Base-by-base conservation (phyloP, 805 yeast species). In the Zygosaccharomyces siamensis region DNA sequence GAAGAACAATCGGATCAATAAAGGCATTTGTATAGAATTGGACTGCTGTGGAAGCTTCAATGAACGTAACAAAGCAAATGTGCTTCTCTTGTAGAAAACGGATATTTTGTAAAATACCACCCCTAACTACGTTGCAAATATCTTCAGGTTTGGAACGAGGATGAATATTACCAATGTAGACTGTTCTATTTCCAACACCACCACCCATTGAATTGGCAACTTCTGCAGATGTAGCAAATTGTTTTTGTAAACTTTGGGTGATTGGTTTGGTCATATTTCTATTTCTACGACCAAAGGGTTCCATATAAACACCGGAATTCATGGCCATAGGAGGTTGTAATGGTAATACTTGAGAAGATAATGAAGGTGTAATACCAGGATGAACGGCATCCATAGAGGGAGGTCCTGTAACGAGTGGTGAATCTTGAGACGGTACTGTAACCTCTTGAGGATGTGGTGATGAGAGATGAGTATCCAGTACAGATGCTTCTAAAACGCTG, bases 91-190 rank as follows among this genome's bases (percentile, higher is more conserved):
- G 75, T 46, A 78, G 68, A 47, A 69, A 67, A 50, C 76, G 80
- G 41, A 86, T 73, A 7, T 69, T 64, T 60, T 86, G 89, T 37
- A 86, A 71, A 16, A 81, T 67, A n/a, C 95, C 95, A 37, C 92
- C 92, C 57, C 90, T 74, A 26, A 85, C 82, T 39, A 78, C 80
- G 60, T 86, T 86, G 57, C 90, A 86, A 40, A 86, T 76, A 57
- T 86, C 90, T 61, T 84, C 92, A 1, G 78, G 75, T 5, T 81
- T 77, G 0, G 89, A 79, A 43, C 76, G 73, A 7, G 82, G 78
- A 52, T 82, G 84, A 43, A 86, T 69, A 54, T 81, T 82, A 4
- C 87, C 86, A 39, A 86, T 69, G 59, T 80, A 85, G 14, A 86
- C 77, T 1, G 90, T 81, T 62, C 95, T 72, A 61, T 85, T 86